Evolutionary conservation across 2,329 filamentous ascomycete genomes (phyloP).

Genomic region (Fusarium aywerte): DNA sequence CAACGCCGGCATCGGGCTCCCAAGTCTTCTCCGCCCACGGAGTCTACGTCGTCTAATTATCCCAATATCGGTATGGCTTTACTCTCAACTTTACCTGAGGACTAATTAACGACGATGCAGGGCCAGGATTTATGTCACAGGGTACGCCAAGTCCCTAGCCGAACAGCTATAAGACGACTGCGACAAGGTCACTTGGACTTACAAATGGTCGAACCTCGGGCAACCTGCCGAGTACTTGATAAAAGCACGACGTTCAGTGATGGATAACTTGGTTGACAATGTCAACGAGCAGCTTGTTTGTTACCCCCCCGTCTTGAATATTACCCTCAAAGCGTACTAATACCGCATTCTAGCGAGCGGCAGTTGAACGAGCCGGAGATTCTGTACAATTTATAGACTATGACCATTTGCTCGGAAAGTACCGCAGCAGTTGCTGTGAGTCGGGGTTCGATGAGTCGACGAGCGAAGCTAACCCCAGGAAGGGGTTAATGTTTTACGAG

Average conservation of each 20-base stretch:
- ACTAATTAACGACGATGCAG: background rate
- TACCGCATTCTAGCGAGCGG: background rate
- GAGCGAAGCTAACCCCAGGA: background rate
- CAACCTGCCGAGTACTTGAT: background rate
- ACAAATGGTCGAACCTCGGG: background rate
- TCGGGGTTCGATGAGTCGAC: conserved; percentile 16
- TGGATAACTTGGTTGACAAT: background rate
- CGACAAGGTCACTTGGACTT: conserved; percentile 8
- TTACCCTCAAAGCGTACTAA: background rate
- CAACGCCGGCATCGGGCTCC: too few relatives aligned
- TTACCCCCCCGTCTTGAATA: background rate
- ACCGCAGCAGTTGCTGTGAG: conserved; percentile 5
- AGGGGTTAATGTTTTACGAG: conserved; percentile 16
- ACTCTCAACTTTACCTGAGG: too few relatives aligned
- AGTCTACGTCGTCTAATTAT: too few relatives aligned
- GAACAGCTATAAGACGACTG: background rate
- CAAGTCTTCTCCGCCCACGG: too few relatives aligned
- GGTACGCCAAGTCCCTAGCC: background rate
- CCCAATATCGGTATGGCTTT: background rate
- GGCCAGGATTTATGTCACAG: conserved; percentile 4
- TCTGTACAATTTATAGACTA: conserved; percentile 1
- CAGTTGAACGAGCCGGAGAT: conserved; percentile 4
- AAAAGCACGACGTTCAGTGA: background rate
- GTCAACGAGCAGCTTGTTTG: background rate
- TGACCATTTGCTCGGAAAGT: background rate